These are phyloP conservation scores for Malus sylvestris DNA, from an alignment of 306 rosid species.

Conservation along the genomic window DNA sequence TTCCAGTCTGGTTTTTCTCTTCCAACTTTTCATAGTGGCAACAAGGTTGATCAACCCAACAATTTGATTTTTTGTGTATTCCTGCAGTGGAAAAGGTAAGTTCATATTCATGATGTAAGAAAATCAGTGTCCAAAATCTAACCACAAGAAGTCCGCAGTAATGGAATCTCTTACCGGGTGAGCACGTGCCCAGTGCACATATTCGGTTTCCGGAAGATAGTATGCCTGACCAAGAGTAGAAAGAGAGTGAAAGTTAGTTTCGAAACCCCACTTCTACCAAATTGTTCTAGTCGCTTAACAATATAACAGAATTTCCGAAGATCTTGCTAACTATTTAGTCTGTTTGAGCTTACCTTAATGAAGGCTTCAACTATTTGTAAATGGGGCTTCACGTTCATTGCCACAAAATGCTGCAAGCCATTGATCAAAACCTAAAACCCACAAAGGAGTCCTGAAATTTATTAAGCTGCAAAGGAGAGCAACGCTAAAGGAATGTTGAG, in stretches of 20 bases:
- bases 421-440: constrained; percentile 85
- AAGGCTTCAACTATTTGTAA: constrained; percentile 81
- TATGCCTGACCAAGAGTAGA: constrained; percentile 60
- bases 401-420: constrained; percentile 79
- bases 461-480: constrained; percentile 15
- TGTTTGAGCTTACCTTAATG: constrained; percentile 57
- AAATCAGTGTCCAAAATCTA: neutral
- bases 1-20: constrained; percentile 91
- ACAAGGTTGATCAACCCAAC: constrained; percentile 91
- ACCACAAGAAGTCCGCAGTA: neutral
- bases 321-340: neutral
- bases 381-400: constrained; percentile 73
- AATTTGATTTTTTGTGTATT: constrained; percentile 72
- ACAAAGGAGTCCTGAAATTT: constrained; percentile 10
- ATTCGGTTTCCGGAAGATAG: constrained; percentile 97
- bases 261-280: neutral
- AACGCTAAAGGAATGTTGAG: neutral
- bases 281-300: neutral
- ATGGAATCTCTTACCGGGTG: constrained; percentile 62
- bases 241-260: constrained; percentile 5
- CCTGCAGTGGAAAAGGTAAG: constrained; percentile 44
- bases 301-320: neutral
- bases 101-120: neutral
- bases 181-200: constrained; percentile 84
- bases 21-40: constrained; percentile 95